Percentiles rank a stretch among this genome's conserved stretches.
phyloP scores from a whole-genome alignment of 2,329 filamentous ascomycete genomes.

The Didymella lethalis region DNA sequence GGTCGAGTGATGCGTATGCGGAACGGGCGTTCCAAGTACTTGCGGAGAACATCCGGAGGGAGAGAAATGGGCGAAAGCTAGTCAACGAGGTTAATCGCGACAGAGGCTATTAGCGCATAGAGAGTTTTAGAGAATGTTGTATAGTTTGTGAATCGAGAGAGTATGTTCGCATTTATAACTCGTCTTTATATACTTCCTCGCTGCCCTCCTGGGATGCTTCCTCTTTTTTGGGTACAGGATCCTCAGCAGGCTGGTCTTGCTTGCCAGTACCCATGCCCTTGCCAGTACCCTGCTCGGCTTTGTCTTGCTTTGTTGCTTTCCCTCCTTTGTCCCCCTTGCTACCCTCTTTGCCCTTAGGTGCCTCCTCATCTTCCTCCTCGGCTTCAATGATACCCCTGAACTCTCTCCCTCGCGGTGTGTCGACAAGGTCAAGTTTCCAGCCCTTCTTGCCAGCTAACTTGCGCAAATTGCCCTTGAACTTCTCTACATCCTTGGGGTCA shows the following conservation, averaged over 20 bases:
- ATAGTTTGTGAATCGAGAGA: background rate
- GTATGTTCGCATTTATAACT: constrained; percentile 37
- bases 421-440: constrained; percentile 83
- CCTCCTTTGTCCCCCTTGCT: constrained; percentile 26
- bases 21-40: constrained; percentile 66
- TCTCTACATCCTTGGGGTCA: constrained; percentile 71
- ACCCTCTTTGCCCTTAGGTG: constrained; percentile 24
- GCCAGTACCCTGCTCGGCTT: constrained; percentile 33
- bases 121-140: background rate
- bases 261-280: constrained; percentile 57
- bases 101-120: constrained; percentile 63
- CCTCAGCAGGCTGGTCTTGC: constrained; percentile 21
- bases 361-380: constrained; percentile 61
- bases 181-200: constrained; percentile 53
- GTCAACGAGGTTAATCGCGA: constrained; percentile 69
- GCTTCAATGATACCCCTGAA: constrained; percentile 74
- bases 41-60: constrained; percentile 62
- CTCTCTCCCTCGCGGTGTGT: constrained; percentile 70
- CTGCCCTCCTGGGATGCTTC: constrained; percentile 47
- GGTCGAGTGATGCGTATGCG: constrained; percentile 62
- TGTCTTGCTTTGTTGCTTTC: constrained; percentile 28
- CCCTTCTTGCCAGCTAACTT: constrained; percentile 72
- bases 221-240: constrained; percentile 28
- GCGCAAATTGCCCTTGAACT: constrained; percentile 72
- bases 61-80: constrained; percentile 62